A percentile compares a stretch with the other conserved stretches of the same genome.
Evolutionary conservation across 345 rosid species (phyloP).

Genomic region (Isatis tinctoria): DNA sequence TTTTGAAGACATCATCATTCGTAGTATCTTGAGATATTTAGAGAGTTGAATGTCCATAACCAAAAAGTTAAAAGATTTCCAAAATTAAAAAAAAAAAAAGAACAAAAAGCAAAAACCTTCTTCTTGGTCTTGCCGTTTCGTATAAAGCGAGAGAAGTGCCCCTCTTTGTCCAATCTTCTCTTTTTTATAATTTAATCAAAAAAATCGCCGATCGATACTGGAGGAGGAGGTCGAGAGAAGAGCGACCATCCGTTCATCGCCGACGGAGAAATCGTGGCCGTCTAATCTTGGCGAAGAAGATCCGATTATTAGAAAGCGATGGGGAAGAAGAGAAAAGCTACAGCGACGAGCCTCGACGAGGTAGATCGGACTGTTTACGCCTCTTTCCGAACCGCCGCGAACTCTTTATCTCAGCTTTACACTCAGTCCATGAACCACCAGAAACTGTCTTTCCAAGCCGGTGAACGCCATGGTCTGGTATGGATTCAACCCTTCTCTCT

Average conservation of each 20-base stretch:
- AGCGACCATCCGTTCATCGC: slow-evolving; percentile 28
- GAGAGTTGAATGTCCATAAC: neutral
- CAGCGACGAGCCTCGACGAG: slow-evolving; percentile 84
- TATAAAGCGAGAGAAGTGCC: slow-evolving; percentile 15
- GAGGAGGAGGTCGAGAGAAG: neutral
- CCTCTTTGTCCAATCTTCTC: neutral
- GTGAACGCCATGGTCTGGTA: slow-evolving; percentile 72
- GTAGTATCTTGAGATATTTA: too few relatives aligned
- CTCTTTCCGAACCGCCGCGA: slow-evolving; percentile 85
- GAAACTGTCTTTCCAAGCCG: slow-evolving; percentile 66
- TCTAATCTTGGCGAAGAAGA: neutral
- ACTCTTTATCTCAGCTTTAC: slow-evolving; percentile 84
- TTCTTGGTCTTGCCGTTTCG: slow-evolving; percentile 2
- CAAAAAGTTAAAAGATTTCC: neutral
- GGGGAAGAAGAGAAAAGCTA: slow-evolving; percentile 94
- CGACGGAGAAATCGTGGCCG: slow-evolving; percentile 23
- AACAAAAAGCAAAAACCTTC: neutral
- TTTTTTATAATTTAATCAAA: neutral
- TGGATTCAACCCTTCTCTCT: neutral
- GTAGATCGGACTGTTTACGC: slow-evolving; percentile 95
- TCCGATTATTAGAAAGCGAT: slow-evolving; percentile 25
- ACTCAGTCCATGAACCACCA: slow-evolving; percentile 80
- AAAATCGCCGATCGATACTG: neutral
- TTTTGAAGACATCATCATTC: too few relatives aligned
- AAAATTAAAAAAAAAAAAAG: neutral